Conservation (phyloP, 371 early-diverging fungal species). For the Syncephalis plumigaleata region DNA sequence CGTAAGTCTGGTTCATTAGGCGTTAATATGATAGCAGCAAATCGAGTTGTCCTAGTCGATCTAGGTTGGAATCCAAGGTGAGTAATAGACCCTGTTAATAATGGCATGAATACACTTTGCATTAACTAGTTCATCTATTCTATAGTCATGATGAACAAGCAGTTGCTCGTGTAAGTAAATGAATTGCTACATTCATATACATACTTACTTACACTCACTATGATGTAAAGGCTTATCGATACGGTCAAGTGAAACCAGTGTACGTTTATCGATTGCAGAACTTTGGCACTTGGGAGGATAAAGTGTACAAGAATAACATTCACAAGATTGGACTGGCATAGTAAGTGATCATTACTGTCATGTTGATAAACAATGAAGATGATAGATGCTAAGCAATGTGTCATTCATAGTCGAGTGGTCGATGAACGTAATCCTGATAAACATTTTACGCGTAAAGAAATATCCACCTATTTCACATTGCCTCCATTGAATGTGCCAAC, state of each 20-base stretch:
- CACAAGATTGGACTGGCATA: constrained; percentile 30
- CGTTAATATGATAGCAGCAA: constrained; percentile 77
- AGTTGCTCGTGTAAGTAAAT: constrained; percentile 39
- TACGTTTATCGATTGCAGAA: constrained; percentile 60
- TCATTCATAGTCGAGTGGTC: too few species aligned
- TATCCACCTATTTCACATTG: too few species aligned
- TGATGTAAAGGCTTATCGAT: constrained; percentile 37
- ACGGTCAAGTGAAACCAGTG: constrained; percentile 52
- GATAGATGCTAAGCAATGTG: too few species aligned
- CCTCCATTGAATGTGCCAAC: too few species aligned
- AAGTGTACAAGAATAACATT: constrained; percentile 23
- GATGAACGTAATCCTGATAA: too few species aligned
- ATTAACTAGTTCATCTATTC: too few species aligned
- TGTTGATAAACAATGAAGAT: too few species aligned
- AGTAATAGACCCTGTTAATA: too few species aligned
- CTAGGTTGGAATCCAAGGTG: constrained; percentile 91
- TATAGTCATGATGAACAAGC: constrained; percentile 60
- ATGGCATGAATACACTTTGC: too few species aligned
- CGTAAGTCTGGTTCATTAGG: constrained; percentile 55
- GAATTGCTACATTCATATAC: constrained; percentile 12
- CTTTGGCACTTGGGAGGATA: constrained; percentile 33
- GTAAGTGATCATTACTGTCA: constrained; percentile 39
- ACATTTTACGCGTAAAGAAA: too few species aligned
- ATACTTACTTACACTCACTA: constrained; percentile 11
- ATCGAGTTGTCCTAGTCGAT: constrained; percentile 76